These are phyloP conservation scores for Penicillium sp. DNA, from an alignment of 2,329 filamentous ascomycete genomes.

Conservation along the genomic window DNA sequence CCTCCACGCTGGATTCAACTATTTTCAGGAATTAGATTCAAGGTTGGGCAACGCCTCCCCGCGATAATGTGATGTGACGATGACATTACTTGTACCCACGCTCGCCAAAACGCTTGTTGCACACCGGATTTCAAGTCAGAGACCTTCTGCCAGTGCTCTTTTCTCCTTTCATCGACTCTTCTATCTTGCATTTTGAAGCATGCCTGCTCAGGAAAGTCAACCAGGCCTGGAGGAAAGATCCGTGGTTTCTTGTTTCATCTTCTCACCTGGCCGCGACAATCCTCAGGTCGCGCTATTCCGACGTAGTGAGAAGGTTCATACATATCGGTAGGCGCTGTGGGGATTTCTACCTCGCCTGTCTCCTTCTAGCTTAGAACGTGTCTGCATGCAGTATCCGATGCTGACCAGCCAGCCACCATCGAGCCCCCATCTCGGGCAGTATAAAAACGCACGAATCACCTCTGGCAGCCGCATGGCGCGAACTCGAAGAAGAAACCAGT, in stretches of 20 bases:
- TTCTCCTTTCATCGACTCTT: no score
- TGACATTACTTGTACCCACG: no score
- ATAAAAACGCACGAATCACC: constrained; percentile 57
- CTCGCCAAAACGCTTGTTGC: no score
- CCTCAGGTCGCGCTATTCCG: constrained; percentile 60
- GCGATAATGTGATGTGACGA: constrained; percentile 16
- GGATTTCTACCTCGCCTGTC: background rate
- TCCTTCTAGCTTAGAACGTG: background rate
- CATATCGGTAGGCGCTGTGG: constrained; percentile 52
- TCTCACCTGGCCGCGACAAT: constrained; percentile 26
- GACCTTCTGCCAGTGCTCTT: no score
- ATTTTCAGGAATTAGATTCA: background rate
- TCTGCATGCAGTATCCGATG: background rate
- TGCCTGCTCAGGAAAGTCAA: constrained; percentile 12
- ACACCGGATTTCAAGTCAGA: no score
- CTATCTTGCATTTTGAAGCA: no score
- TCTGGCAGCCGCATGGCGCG: constrained; percentile 59
- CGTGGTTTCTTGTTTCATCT: constrained; percentile 49
- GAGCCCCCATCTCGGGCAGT: constrained; percentile 62
- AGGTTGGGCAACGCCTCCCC: background rate
- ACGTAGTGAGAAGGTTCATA: constrained; percentile 58
- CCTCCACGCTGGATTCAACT: background rate
- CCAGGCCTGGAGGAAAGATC: constrained; percentile 25
- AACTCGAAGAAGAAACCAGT: constrained; percentile 61
- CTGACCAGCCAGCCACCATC: constrained; percentile 47